phyloP scores from a whole-genome alignment of 176 grass and related monocot species.

The Musa itinerans region DNA sequence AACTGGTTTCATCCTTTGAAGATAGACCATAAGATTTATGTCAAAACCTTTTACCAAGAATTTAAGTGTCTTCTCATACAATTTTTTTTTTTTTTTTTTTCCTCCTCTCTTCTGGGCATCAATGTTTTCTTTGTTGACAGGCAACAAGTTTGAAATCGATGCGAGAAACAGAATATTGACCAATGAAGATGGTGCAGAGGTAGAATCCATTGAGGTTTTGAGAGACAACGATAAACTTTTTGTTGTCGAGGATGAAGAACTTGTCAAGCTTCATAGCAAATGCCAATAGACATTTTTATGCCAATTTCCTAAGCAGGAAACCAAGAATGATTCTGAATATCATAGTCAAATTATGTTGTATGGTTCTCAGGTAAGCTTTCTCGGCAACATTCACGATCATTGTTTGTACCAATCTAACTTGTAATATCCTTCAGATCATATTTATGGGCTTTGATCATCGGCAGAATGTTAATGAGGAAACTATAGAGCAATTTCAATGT shows the following conservation, averaged over 20 bases:
- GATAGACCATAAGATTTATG: too few species aligned
- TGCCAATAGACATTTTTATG: not conserved
- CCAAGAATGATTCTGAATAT: not conserved
- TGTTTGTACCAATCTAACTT: too few species aligned
- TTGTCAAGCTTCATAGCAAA: slow-evolving; percentile 15
- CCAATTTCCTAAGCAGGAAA: not conserved
- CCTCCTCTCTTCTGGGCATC: not conserved
- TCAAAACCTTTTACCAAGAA: not conserved
- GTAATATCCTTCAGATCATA: too few species aligned
- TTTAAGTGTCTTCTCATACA: not conserved
- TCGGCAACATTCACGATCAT: not conserved
- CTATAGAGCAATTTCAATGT: too few species aligned
- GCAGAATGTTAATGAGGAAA: too few species aligned
- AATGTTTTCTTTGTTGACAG: slow-evolving; percentile 30
- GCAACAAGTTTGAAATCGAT: slow-evolving; percentile 47
- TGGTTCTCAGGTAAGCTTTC: not conserved
- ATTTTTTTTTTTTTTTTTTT: not conserved
- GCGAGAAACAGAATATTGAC: slow-evolving; percentile 27
- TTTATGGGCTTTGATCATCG: too few species aligned
- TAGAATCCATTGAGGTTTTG: slow-evolving; percentile 65
- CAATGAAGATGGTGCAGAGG: slow-evolving; percentile 59
- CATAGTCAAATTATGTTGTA: not conserved
- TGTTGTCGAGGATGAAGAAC: slow-evolving; percentile 31
- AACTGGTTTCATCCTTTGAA: not conserved
- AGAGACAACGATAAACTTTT: slow-evolving; percentile 87